Base-by-base conservation (phyloP, 2,329 filamentous ascomycete genomes). In the Zopfia rhizophila region DNA sequence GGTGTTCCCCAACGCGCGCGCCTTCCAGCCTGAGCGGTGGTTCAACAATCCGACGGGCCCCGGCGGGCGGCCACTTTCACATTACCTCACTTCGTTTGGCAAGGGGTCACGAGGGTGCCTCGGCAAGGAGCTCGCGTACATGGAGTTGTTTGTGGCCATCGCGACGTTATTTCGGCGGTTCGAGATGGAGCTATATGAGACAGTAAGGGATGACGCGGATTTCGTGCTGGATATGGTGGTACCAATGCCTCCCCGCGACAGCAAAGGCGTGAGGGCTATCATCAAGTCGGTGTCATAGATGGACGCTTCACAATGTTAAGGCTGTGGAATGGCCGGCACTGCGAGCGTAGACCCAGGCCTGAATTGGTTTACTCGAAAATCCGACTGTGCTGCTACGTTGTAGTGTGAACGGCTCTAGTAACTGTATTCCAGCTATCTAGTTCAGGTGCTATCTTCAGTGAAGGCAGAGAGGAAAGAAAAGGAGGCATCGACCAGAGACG, bases 11-110 rank as follows among this genome's bases (percentile, higher is more conserved):
- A 38, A 60, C 17, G 58, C 68, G 1, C 45, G 59, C 13, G 54
- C 58, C 1, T 71, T 71, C 39, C 28, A 49, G 5, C 68, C 68
- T 4, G 63, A 72, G 41, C 56, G 70, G 8, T 74, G 69, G 70
- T 50, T 73, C 2, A n/a, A n/a, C n/a, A n/a, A n/a, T n/a, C n/a
- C n/a, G n/a, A n/a, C n/a, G n/a, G n/a, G n/a, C n/a, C n/a, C n/a
- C 24, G 24, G 24, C 24, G n/a, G 10, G 24, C 24, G n/a, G 10
- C 24, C 24, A n/a, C 24, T 27, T 10, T 27, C 24, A n/a, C 10
- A 27, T n/a, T 27, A 27, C 24, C 24, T 27, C 24, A n/a, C n/a
- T 10, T 27, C 24, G 24, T 27, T 27, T 27, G 24, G 24, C 10
- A 10, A n/a, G 10, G 24, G 24, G 24, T 27, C 24, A n/a, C 24